phyloP scores from a whole-genome alignment of 257 asterid genomes.

The Salvia hispanica region DNA sequence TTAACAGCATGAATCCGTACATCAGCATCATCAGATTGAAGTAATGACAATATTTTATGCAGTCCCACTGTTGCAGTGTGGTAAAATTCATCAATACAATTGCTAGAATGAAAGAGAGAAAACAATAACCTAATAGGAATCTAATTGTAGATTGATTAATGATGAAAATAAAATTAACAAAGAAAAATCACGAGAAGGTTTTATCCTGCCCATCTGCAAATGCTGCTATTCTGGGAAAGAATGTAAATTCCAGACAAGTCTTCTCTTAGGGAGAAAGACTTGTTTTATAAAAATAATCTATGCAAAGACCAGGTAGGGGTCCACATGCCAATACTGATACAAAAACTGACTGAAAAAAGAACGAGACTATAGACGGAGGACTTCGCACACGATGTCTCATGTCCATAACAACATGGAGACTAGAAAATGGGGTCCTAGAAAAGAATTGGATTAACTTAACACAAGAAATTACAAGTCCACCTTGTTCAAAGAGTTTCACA shows the following conservation, averaged over 20 bases:
- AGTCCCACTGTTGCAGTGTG: constrained; percentile 63
- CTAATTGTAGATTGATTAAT: neutral
- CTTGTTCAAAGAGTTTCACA: constrained; percentile 87
- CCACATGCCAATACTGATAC: neutral
- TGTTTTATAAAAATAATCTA: neutral
- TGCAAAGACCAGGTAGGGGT: neutral
- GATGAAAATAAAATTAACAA: neutral
- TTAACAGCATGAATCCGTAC: constrained; percentile 92
- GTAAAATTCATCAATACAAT: constrained; percentile 22
- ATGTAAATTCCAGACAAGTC: neutral
- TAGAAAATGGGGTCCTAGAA: constrained; percentile 3
- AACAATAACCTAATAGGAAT: neutral
- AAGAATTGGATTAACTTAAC: neutral
- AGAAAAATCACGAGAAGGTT: neutral
- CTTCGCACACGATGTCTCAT: no score
- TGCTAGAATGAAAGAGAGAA: neutral
- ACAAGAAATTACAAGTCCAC: constrained; percentile 37
- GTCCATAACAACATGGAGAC: neutral
- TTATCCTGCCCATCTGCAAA: neutral
- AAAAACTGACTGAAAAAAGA: neutral
- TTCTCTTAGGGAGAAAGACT: neutral
- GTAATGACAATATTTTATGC: constrained; percentile 81
- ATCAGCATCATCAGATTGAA: constrained; percentile 83
- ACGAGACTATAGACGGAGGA: no score
- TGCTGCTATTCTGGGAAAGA: neutral